These are phyloP conservation scores for Cytospora schulzeri DNA, from an alignment of 2,329 filamentous ascomycete species.

Conservation along the genomic window DNA sequence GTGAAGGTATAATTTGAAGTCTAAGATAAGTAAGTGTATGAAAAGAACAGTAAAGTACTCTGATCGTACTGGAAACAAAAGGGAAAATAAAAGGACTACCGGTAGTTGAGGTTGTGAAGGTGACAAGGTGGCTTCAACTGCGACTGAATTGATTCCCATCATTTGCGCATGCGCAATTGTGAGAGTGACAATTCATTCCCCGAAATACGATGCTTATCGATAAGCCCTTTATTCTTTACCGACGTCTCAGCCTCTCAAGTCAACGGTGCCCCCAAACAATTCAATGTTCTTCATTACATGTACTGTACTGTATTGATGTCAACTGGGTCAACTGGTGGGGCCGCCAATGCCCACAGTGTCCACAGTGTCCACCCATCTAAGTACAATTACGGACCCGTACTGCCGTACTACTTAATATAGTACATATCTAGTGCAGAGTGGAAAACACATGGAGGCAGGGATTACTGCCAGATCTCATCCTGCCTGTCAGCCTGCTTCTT, in stretches of 20 bases:
- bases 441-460: conserved; percentile 10
- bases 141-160: conserved; percentile 6
- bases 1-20: neutral
- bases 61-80: neutral
- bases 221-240: neutral
- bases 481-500: neutral
- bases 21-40: neutral
- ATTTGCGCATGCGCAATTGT: conserved; percentile 5
- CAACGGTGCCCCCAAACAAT: neutral
- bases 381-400: too few species aligned
- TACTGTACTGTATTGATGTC: neutral
- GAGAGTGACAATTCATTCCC: neutral
- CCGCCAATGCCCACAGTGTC: neutral
- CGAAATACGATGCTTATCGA: conserved; percentile 26
- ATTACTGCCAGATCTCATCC: neutral
- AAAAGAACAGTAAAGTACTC: conserved; percentile 3
- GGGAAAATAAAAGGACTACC: neutral
- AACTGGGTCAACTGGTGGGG: neutral
- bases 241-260: too few species aligned
- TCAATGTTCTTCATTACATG: too few species aligned
- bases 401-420: neutral
- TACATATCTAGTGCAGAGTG: neutral
- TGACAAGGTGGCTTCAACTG: conserved; percentile 34
- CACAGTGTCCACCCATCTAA: neutral
- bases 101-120: conserved; percentile 16